phyloP scores from a whole-genome alignment of 495 filamentous ascomycete species.

The Endocarpon pusillum region DNA sequence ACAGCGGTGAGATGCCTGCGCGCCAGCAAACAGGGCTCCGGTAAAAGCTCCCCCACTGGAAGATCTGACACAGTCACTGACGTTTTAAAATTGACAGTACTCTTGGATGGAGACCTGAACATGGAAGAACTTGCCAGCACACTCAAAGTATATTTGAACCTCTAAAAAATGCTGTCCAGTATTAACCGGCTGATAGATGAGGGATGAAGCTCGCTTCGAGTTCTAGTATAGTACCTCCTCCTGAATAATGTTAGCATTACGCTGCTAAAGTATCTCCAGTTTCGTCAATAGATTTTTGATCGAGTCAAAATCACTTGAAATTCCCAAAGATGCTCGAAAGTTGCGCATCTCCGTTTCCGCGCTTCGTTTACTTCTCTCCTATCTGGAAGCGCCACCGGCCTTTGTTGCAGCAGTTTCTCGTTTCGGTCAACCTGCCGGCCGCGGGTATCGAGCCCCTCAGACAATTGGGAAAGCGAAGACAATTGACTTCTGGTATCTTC shows the following conservation, averaged over 20 bases:
- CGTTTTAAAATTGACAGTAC: background rate
- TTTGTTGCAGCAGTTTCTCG: background rate
- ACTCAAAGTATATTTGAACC: background rate
- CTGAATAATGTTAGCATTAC: background rate
- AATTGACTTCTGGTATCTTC: slow-evolving; percentile 4
- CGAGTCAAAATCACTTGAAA: background rate
- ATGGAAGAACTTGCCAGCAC: background rate
- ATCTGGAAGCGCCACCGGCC: background rate
- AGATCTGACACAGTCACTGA: background rate
- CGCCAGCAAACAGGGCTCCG: background rate
- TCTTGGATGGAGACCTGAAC: background rate
- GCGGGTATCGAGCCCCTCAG: background rate
- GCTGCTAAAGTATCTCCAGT: background rate
- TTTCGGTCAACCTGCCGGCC: background rate
- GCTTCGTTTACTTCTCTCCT: background rate
- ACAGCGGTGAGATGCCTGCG: background rate
- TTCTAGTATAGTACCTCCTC: background rate
- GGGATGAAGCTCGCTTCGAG: background rate
- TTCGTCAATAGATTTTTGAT: slow-evolving; percentile 2
- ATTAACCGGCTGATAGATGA: background rate
- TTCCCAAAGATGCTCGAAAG: background rate
- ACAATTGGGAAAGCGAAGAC: background rate
- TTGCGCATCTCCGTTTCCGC: slow-evolving; percentile 1
- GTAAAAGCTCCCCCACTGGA: background rate
- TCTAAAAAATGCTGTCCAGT: too few relatives aligned